These are phyloP conservation scores for Sporothrix sp. DNA, from an alignment of 2,329 filamentous ascomycete species.

Conservation along the genomic window DNA sequence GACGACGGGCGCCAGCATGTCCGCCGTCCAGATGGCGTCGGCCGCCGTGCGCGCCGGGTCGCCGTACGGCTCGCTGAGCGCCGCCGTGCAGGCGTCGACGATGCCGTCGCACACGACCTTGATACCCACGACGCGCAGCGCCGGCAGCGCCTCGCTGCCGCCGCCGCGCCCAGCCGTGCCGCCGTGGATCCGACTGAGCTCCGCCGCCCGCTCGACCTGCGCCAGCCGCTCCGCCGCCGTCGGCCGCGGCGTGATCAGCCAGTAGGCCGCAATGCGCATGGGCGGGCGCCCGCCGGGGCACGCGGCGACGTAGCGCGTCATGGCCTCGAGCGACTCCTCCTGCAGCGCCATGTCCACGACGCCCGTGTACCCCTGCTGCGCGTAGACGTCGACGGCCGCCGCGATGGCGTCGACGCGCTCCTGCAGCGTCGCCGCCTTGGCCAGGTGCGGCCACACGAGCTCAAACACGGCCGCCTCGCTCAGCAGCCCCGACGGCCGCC, in stretches of 20 bases:
- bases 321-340: conserved; percentile 42
- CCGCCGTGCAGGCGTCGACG: conserved; percentile 56
- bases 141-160: conserved; percentile 23
- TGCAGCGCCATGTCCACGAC: conserved; percentile 52
- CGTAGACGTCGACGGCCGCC: conserved; percentile 39
- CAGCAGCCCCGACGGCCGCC: conserved; percentile 40
- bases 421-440: conserved; percentile 35
- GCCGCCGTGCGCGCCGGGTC: conserved; percentile 27
- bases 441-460: conserved; percentile 45
- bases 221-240: conserved; percentile 34
- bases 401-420: conserved; percentile 38
- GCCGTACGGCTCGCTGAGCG: conserved; percentile 49
- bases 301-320: conserved; percentile 30
- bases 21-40: conserved; percentile 45
- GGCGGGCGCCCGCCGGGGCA: conserved; percentile 22
- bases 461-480: conserved; percentile 44
- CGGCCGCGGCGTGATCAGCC: conserved; percentile 41
- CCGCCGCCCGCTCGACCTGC: conserved; percentile 42
- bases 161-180: conserved; percentile 24
- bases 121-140: conserved; percentile 48
- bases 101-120: conserved; percentile 58
- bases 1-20: conserved; percentile 44
- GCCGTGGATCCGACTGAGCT: conserved; percentile 33
- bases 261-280: conserved; percentile 45
- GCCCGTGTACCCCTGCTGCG: conserved; percentile 42